These are phyloP conservation scores for Tolypocladium tundrense DNA, from an alignment of 2,329 filamentous ascomycete species.

Conservation along the genomic window DNA sequence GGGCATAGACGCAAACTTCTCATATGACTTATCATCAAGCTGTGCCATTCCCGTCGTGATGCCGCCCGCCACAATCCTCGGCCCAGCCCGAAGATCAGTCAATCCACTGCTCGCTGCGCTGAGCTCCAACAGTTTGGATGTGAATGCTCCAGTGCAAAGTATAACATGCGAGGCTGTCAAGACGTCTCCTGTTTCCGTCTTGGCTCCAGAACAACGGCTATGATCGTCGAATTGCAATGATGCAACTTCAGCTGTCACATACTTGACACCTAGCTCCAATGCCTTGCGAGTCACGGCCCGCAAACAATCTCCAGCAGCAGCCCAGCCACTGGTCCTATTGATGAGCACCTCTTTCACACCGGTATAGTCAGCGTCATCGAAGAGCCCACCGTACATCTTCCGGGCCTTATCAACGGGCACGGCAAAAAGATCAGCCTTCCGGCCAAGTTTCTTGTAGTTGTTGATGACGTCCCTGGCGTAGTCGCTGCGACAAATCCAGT, in stretches of 20 bases:
- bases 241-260: constrained; percentile 41
- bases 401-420: constrained; percentile 33
- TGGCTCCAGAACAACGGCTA: constrained; percentile 38
- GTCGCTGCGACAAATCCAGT: constrained; percentile 42
- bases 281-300: constrained; percentile 41
- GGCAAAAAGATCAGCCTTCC: constrained; percentile 28
- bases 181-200: constrained; percentile 30
- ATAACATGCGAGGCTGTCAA: constrained; percentile 40
- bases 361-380: constrained; percentile 48
- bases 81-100: constrained; percentile 37
- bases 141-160: constrained; percentile 48
- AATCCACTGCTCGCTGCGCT: constrained; percentile 37
- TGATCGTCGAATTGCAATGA: constrained; percentile 33
- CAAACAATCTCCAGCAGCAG: constrained; percentile 49
- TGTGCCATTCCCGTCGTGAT: constrained; percentile 48
- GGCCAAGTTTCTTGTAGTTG: constrained; percentile 38
- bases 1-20: constrained; percentile 38
- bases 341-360: constrained; percentile 49
- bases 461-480: constrained; percentile 40
- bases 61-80: constrained; percentile 47
- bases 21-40: constrained; percentile 35
- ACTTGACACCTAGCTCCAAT: constrained; percentile 47
- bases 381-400: constrained; percentile 46
- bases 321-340: constrained; percentile 54
- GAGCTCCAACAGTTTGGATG: constrained; percentile 42